phyloP scores from a whole-genome alignment of 2,329 filamentous ascomycete species.

The Trichophyton schoenleinii region DNA sequence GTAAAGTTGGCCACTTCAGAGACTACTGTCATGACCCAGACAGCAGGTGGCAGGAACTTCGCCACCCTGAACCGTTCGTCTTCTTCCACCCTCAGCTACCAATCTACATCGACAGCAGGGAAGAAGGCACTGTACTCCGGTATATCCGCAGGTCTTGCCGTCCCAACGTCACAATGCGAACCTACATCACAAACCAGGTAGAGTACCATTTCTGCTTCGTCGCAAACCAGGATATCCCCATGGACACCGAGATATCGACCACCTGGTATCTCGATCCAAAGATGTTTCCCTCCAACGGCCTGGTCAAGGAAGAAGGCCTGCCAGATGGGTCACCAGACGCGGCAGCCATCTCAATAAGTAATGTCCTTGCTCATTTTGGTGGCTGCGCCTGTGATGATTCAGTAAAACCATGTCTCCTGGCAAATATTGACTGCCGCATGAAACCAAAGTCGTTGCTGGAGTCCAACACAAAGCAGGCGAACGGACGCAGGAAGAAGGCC shows the following conservation, averaged over 20 bases:
- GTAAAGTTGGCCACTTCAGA: slow-evolving; percentile 59
- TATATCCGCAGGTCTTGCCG: slow-evolving; percentile 87
- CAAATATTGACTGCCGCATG: slow-evolving; percentile 33
- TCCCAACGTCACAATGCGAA: slow-evolving; percentile 79
- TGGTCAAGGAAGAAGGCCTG: slow-evolving; percentile 30
- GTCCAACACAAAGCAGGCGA: slow-evolving; percentile 28
- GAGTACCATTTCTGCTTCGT: slow-evolving; percentile 91
- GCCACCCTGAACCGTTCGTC: slow-evolving; percentile 54
- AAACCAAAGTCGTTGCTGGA: slow-evolving; percentile 23
- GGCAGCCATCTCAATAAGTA: slow-evolving; percentile 35
- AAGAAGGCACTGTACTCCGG: slow-evolving; percentile 72
- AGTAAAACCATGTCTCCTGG: slow-evolving; percentile 28
- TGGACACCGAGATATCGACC: slow-evolving; percentile 39
- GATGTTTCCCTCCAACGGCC: slow-evolving; percentile 27
- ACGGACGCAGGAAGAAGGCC: slow-evolving; percentile 37
- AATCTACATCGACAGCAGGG: slow-evolving; percentile 82
- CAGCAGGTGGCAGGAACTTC: slow-evolving; percentile 56
- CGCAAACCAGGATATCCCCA: slow-evolving; percentile 60
- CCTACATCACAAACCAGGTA: slow-evolving; percentile 62
- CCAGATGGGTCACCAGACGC: slow-evolving; percentile 30
- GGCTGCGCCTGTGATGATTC: slow-evolving; percentile 36
- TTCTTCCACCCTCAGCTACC: slow-evolving; percentile 82
- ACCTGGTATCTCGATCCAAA: slow-evolving; percentile 37
- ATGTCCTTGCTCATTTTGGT: slow-evolving; percentile 38
- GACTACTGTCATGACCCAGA: slow-evolving; percentile 55